Percentiles rank a stretch among this genome's conserved stretches.
phyloP scores from a whole-genome alignment of 371 early-diverging fungal species.

The Actinomortierella wolfii region DNA sequence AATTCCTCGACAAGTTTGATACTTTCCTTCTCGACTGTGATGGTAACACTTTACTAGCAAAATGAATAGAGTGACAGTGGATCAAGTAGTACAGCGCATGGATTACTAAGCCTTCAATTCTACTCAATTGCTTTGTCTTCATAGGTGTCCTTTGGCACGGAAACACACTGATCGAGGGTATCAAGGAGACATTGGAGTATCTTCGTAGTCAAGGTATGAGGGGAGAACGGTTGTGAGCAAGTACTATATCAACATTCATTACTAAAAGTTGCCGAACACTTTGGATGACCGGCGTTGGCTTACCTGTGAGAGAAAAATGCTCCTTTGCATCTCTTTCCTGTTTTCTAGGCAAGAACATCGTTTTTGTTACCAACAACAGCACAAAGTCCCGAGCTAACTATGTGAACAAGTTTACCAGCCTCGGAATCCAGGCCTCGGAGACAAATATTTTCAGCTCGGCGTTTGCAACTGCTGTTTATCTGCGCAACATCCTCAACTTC shows the following conservation, averaged over 20 bases:
- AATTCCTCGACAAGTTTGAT: slow-evolving; percentile 74
- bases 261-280: slow-evolving; percentile 5
- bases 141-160: slow-evolving; percentile 95
- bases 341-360: slow-evolving; percentile 76
- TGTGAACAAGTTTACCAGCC: slow-evolving; percentile 76
- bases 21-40: slow-evolving; percentile 97
- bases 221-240: neutral
- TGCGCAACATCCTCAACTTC: slow-evolving; percentile 79
- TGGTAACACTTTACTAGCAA: slow-evolving; percentile 57
- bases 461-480: slow-evolving; percentile 92
- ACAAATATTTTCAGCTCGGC: slow-evolving; percentile 95
- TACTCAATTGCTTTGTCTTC: neutral
- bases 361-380: slow-evolving; percentile 97
- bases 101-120: neutral
- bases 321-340: neutral
- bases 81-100: neutral
- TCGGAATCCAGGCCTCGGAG: slow-evolving; percentile 80
- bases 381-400: slow-evolving; percentile 85
- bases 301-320: neutral
- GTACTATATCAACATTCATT: neutral
- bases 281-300: too few species aligned
- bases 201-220: slow-evolving; percentile 70
- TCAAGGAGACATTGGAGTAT: slow-evolving; percentile 69
- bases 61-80: neutral
- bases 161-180: slow-evolving; percentile 65